phyloP scores from a whole-genome alignment of 345 rosid genomes.

The Syzygium aromaticum region DNA sequence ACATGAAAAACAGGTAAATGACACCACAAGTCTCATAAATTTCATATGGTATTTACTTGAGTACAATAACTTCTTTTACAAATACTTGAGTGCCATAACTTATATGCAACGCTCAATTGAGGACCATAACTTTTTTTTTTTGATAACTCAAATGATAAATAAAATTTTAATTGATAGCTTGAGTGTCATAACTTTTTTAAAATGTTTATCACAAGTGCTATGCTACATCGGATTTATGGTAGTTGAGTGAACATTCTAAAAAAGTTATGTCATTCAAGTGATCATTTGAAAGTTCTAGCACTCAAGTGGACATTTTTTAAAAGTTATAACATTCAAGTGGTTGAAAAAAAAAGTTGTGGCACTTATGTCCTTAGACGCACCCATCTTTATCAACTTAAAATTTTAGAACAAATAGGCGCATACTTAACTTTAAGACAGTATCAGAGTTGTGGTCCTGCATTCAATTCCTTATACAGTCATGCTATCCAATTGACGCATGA shows the following conservation, averaged over 20 bases:
- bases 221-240: rapidly evolving
- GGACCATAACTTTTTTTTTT: too few relatives aligned
- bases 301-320: background rate
- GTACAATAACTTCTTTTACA: background rate
- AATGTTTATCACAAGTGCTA: background rate
- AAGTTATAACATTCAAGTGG: background rate
- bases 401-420: background rate
- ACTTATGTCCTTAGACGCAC: background rate
- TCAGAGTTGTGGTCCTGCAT: background rate
- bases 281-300: rapidly evolving
- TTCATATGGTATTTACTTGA: rapidly evolving
- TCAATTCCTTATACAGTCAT: background rate
- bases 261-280: background rate
- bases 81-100: background rate
- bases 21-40: background rate
- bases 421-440: background rate
- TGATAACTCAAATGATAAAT: background rate
- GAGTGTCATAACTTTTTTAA: rapidly evolving
- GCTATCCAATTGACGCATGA: background rate
- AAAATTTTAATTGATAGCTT: background rate
- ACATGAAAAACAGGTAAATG: background rate
- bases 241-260: background rate
- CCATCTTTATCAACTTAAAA: background rate
- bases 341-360: background rate
- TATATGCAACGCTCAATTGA: background rate